These are phyloP conservation scores for Cystobasidium sp. DNA, from an alignment of 1,284 basidiomycete species.

Conservation along the genomic window DNA sequence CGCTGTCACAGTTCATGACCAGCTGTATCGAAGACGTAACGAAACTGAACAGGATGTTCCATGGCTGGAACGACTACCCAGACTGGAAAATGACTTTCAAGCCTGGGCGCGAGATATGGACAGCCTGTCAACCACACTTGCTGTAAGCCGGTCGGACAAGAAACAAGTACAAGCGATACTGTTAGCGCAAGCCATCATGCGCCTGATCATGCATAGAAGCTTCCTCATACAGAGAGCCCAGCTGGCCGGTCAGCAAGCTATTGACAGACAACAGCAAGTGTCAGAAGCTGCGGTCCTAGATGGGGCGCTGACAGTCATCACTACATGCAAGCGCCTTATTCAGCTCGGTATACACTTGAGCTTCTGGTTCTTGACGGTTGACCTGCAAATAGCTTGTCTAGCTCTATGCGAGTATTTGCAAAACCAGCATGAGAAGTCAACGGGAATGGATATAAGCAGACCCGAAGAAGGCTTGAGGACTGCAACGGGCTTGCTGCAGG, in stretches of 20 bases:
- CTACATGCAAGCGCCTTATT: constrained; percentile 18
- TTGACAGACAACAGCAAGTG: constrained; percentile 7
- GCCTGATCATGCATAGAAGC: constrained; percentile 38
- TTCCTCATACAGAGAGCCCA: constrained; percentile 29
- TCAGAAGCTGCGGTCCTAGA: constrained; percentile 34
- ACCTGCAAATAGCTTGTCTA: constrained; percentile 36
- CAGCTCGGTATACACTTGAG: constrained; percentile 27
- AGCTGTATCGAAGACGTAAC: constrained; percentile 12
- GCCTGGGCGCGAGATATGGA: constrained; percentile 29
- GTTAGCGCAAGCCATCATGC: constrained; percentile 31
- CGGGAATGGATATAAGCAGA: constrained; percentile 10
- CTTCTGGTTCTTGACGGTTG: constrained; percentile 33
- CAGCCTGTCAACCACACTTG: constrained; percentile 1
- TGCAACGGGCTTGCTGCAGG: constrained; percentile 24
- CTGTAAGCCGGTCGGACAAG: constrained; percentile 17
- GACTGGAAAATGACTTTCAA: constrained; percentile 14
- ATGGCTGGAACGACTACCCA: constrained; percentile 20
- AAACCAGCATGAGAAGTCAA: constrained; percentile 27
- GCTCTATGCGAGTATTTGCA: constrained; percentile 27
- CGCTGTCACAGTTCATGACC: constrained; percentile 9
- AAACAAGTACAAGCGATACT: constrained; percentile 25
- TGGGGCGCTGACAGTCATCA: constrained; percentile 28
- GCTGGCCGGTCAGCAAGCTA: not conserved
- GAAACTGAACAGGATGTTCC: not conserved
- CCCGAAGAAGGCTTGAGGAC: constrained; percentile 18